These are phyloP conservation scores for Actinomortierella ambigua DNA, from an alignment of 371 early-diverging fungal genomes.

Conservation along the genomic window DNA sequence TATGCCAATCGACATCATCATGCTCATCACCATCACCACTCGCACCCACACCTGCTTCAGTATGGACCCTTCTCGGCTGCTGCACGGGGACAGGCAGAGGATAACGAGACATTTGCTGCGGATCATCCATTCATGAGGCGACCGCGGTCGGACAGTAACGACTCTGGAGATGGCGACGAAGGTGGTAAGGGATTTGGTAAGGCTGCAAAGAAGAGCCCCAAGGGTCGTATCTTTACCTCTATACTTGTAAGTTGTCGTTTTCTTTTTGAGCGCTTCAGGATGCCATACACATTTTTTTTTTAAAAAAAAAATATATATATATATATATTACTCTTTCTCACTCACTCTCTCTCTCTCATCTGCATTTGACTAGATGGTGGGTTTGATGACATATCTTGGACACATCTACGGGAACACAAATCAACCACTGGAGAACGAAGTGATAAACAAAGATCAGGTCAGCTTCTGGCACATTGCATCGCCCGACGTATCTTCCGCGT, in stretches of 20 bases:
- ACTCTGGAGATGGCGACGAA: conserved; percentile 21
- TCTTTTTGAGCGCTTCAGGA: not conserved
- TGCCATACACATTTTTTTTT: not conserved
- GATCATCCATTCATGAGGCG: conserved; percentile 4
- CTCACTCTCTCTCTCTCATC: not conserved
- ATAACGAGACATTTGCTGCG: not conserved
- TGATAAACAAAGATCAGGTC: not conserved
- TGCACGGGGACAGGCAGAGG: not conserved
- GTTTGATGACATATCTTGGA: conserved; percentile 43
- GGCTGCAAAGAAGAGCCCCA: conserved; percentile 11
- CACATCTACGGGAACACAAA: conserved; percentile 43
- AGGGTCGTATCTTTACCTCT: conserved; percentile 43
- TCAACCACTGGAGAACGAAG: conserved; percentile 9
- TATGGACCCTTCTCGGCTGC: no score
- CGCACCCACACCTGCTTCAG: no score
- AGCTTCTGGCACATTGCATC: conserved; percentile 35
- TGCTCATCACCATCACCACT: no score
- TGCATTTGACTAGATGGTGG: conserved; percentile 18
- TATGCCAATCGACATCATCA: no score
- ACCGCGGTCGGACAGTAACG: conserved; percentile 15
- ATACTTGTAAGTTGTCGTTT: conserved; percentile 21
- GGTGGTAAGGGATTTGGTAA: conserved; percentile 15
- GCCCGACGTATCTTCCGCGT: conserved; percentile 13
- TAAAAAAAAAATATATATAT: not conserved
- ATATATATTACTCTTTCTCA: not conserved